Conservation (phyloP, 805 yeast genomes). For the Cyberlindnera petersonii region DNA sequence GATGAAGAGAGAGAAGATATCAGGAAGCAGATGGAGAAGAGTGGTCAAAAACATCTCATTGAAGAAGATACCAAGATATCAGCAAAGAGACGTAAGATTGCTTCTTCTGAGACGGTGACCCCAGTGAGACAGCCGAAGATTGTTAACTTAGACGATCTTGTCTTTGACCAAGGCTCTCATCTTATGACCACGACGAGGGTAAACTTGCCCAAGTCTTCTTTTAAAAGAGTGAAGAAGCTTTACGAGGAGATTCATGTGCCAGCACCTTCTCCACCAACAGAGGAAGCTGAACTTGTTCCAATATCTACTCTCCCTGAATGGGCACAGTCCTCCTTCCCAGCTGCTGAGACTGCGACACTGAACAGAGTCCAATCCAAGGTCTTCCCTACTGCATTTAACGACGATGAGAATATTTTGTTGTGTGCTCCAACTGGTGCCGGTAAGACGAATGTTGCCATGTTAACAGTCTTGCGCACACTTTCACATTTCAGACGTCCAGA, state of each 20-base stretch:
- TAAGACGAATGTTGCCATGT: constrained; percentile 93
- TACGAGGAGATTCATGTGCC: constrained; percentile 95
- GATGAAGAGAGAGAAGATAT: constrained; percentile 36
- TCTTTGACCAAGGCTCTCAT: constrained; percentile 71
- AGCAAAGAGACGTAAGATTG: constrained; percentile 28
- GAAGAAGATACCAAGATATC: constrained; percentile 25
- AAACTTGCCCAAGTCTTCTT: constrained; percentile 78
- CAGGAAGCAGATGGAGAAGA: constrained; percentile 40
- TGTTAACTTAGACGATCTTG: constrained; percentile 60
- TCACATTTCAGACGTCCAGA: constrained; percentile 45
- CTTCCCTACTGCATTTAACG: constrained; percentile 68
- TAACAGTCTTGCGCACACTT: constrained; percentile 65
- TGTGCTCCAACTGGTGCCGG: constrained; percentile 99
- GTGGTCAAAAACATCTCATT: constrained; percentile 39
- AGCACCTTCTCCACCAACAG: constrained; percentile 57
- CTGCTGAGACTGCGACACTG: constrained; percentile 57
- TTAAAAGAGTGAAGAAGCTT: constrained; percentile 61
- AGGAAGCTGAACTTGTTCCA: constrained; percentile 43
- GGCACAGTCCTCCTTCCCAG: constrained; percentile 75
- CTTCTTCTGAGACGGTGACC: background rate
- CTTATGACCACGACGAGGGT: constrained; percentile 64
- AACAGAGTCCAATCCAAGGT: constrained; percentile 84
- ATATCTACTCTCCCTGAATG: constrained; percentile 71
- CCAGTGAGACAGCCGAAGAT: constrained; percentile 40
- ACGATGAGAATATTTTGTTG: constrained; percentile 68